Percentiles rank a stretch among this genome's conserved stretches.
phyloP scores from a whole-genome alignment of 306 rosid species.

The Ceratonia siliqua region DNA sequence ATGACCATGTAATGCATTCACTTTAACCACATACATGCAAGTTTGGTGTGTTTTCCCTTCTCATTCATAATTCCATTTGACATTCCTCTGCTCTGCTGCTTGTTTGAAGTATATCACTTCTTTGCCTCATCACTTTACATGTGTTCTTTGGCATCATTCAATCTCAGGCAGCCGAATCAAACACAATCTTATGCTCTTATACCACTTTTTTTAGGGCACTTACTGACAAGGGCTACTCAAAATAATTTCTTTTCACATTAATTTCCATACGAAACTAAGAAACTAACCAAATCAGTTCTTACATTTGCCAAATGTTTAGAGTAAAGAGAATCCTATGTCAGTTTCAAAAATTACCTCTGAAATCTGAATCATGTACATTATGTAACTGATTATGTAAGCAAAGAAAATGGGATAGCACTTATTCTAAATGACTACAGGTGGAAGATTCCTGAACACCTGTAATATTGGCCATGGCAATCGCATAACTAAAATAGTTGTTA shows the following conservation, averaged over 20 bases:
- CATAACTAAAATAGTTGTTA: no score
- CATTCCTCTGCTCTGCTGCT: not conserved
- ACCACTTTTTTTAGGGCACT: not conserved
- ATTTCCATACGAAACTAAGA: not conserved
- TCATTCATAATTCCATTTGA: not conserved
- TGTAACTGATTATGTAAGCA: not conserved
- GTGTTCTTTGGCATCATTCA: not conserved
- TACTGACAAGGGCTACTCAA: not conserved
- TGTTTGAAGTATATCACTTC: not conserved
- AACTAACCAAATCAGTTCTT: not conserved
- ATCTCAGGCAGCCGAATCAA: not conserved
- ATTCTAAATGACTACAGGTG: not conserved
- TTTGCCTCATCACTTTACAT: not conserved
- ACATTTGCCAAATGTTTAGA: not conserved
- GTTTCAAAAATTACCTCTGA: not conserved
- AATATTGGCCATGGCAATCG: slow-evolving; percentile 20
- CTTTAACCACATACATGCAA: slow-evolving; percentile 12
- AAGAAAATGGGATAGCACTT: not conserved
- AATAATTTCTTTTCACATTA: not conserved
- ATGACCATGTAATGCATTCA: slow-evolving; percentile 2
- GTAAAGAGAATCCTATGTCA: not conserved
- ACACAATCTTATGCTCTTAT: not conserved
- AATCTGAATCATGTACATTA: not conserved
- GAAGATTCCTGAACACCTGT: slow-evolving; percentile 27
- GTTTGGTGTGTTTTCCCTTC: slow-evolving; percentile 28